phyloP scores from a whole-genome alignment of 495 filamentous ascomycete genomes.

The Aspergillus avenaceus region DNA sequence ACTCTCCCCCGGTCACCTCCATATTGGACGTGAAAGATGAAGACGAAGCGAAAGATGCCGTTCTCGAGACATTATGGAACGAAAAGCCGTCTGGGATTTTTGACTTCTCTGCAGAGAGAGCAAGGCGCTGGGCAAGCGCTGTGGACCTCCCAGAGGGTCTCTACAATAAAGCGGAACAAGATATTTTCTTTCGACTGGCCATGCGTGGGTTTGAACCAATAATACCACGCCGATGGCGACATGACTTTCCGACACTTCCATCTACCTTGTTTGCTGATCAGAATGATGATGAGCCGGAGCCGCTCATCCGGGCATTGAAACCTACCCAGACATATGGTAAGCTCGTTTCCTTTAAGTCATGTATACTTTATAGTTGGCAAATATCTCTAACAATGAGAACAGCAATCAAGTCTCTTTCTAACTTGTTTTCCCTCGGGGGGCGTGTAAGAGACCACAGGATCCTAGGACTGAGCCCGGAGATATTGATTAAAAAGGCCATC shows the following conservation, averaged over 20 bases:
- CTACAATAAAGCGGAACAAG: constrained; percentile 49
- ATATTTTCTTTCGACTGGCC: constrained; percentile 50
- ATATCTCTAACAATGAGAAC: background rate
- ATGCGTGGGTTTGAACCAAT: constrained; percentile 59
- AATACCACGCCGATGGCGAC: constrained; percentile 49
- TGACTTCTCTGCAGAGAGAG: constrained; percentile 27
- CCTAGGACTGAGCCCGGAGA: constrained; percentile 21
- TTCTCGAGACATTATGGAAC: constrained; percentile 9
- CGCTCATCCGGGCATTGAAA: constrained; percentile 43
- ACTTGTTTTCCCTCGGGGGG: constrained; percentile 35
- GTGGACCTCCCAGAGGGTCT: constrained; percentile 21
- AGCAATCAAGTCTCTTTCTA: constrained; percentile 36
- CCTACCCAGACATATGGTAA: constrained; percentile 35
- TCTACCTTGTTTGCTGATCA: constrained; percentile 47
- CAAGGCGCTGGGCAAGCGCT: constrained; percentile 23
- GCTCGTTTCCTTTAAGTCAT: background rate
- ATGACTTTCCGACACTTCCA: constrained; percentile 60
- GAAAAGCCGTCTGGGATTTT: constrained; percentile 23
- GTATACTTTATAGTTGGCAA: background rate
- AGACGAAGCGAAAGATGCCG: constrained; percentile 1
- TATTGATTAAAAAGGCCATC: constrained; percentile 29
- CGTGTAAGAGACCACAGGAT: constrained; percentile 36
- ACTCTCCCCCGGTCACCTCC: background rate
- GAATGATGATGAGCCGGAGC: constrained; percentile 28
- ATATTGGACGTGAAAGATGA: constrained; percentile 1